Evolutionary conservation across 345 rosid species (phyloP), one percentile per base, ranked within the genome.

Genomic region (Laguncularia racemosa): DNA sequence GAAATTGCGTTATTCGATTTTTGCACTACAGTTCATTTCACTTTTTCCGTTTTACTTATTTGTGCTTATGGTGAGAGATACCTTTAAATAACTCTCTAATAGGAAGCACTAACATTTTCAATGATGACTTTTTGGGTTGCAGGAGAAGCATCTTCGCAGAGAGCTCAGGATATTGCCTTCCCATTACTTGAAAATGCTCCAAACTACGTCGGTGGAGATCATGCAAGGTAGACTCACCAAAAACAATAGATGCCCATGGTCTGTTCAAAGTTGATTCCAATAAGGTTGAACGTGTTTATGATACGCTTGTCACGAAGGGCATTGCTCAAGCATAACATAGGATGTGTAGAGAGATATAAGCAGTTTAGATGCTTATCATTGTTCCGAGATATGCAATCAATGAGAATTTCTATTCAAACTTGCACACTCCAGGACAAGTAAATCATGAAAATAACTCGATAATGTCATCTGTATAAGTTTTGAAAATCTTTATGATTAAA

Each of bases 221-320:
- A 57, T 73, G 79, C 81, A 70, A 56, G 96, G 96, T 58, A 79
- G 65, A 47, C 61, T 93, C 21, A 76, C 73, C 64, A 73, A 77
- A 55, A 93, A 83, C 73, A 70, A 91, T 8, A n/a, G 98, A 89
- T 67, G 97, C 98, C 14, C 78, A 89, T 75, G 66, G 61, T 67
- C 76, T 86, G 64, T 84, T 92, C 75, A 81, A 77, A 68, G 90
- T 93, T 63, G 95, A 89, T 14, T 75, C 85, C 16, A 70, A 80
- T 70, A 89, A 93, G 79, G 85, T 83, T 40, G 96, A 89, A 65
- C 79, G 64, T 68, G 81, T 87, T 17, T 93, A 89, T 68, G 97
- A 93, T 62, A 81, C 89, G 81, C 73, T 87, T 45, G 71, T 83
- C 52, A 70, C 76, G 53, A 89, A 86, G 66, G 91, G 95, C 44